Evolutionary conservation across 768 basidiomycete species (phyloP), one percentile per base, ranked within the genome.

Genomic region (Auricularia auricula-judae): DNA sequence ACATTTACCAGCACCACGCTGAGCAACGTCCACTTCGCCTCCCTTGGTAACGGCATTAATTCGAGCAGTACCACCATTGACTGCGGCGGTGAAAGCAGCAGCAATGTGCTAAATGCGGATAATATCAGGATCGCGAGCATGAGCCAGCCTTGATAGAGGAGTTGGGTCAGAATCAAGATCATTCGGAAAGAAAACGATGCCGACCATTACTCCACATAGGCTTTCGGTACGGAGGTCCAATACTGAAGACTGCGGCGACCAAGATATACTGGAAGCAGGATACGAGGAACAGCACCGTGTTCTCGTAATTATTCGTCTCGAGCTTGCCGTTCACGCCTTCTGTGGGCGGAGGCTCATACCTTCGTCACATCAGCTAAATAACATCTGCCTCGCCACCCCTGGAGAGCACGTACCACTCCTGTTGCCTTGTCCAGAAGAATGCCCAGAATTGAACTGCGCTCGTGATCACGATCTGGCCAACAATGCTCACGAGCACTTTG

Each of bases 261-360:
- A 98, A 79, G 71, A 98, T 92, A 74, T 99, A 99, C 76, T 99
- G 97, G 85, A 98, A 98, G 67, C 93, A 97, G 10, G 97, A 98
- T 54, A 98, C 79, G 68, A 98, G 75, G 78, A 99, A 99, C 64
- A 99, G 75, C 35, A 83, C 85, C 4, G 97, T 86, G 73, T 99
- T 98, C 74, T 98, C 97, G 70, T 83, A 95, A 73, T 95, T 98
- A 51, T 77, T 84, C 23, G 92, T 87, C 65, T 93, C 84, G 54
- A 98, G 80, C 69, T 91, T 85, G 74, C 87, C 82, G 66, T 81
- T 82, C 53, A 83, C 77, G 58, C 80, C 81, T 54, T 81, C 71
- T 39, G 73, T 72, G 0, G 76, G 76, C n/a, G 93, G 93, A 14
- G 86, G 83, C 54, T 79, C 81, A 72, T 97, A 96, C 93, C 92